Evolutionary conservation across 2,329 filamentous ascomycete species (phyloP).

Genomic region (Fusarium nelsonii): DNA sequence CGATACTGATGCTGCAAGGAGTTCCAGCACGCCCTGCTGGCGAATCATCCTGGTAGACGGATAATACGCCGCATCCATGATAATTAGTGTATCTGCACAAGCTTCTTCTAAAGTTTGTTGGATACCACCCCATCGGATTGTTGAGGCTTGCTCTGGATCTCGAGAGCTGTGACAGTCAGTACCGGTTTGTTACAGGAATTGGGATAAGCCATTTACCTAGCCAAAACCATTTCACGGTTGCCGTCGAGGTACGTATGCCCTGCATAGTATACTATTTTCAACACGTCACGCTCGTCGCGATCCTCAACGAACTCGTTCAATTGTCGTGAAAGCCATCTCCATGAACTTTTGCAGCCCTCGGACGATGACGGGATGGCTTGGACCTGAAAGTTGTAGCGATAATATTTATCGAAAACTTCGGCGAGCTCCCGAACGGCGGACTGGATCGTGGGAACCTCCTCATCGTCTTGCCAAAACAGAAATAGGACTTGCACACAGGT

Average conservation of each 20-base stretch:
- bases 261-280: conserved; percentile 71
- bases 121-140: conserved; percentile 68
- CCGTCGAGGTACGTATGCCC: conserved; percentile 67
- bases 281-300: conserved; percentile 65
- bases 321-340: conserved; percentile 65
- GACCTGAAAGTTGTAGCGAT: conserved; percentile 63
- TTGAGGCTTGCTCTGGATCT: conserved; percentile 59
- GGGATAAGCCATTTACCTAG: conserved; percentile 58
- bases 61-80: conserved; percentile 71
- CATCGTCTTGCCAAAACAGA: conserved; percentile 69
- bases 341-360: conserved; percentile 62
- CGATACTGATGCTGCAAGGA: conserved; percentile 67
- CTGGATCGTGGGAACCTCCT: conserved; percentile 57
- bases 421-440: conserved; percentile 62
- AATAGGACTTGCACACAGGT: conserved; percentile 65
- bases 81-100: conserved; percentile 66
- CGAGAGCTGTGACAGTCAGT: conserved; percentile 58
- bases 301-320: conserved; percentile 67
- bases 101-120: conserved; percentile 69
- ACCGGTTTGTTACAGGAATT: not conserved
- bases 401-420: conserved; percentile 64
- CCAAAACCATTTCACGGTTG: conserved; percentile 68
- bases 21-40: conserved; percentile 66
- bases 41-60: conserved; percentile 65
- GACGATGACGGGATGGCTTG: conserved; percentile 63